Evolutionary conservation across 805 yeast genomes (phyloP).

Genomic region (Metschnikowia santaceciliae): DNA sequence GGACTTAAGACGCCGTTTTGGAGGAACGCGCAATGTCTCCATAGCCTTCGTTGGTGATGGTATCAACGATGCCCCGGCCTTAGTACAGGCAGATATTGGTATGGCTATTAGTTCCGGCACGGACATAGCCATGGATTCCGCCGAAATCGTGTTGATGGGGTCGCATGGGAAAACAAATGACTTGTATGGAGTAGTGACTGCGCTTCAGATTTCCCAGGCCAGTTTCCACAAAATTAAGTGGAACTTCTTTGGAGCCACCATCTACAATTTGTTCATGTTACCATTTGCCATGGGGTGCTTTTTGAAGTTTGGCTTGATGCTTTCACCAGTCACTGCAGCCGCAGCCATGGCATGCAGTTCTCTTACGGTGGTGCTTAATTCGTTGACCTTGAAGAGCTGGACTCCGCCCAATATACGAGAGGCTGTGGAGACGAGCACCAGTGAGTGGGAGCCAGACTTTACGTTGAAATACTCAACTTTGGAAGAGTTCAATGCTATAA

Average conservation of each 20-base stretch:
- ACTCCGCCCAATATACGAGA: slow-evolving; percentile 25
- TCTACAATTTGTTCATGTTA: slow-evolving; percentile 79
- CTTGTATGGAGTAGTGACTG: slow-evolving; percentile 51
- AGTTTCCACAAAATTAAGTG: slow-evolving; percentile 73
- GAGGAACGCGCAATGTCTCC: slow-evolving; percentile 28
- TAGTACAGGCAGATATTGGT: slow-evolving; percentile 84
- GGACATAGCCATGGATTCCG: slow-evolving; percentile 95
- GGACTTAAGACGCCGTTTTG: slow-evolving; percentile 47
- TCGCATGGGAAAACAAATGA: slow-evolving; percentile 22
- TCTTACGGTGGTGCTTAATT: slow-evolving; percentile 79
- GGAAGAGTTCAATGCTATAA: slow-evolving; percentile 13
- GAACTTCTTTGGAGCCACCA: slow-evolving; percentile 83
- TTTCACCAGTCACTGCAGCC: slow-evolving; percentile 88
- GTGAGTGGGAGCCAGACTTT: slow-evolving; percentile 10
- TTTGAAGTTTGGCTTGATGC: slow-evolving; percentile 65
- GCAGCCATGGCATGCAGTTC: slow-evolving; percentile 92
- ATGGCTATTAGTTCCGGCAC: slow-evolving; percentile 91
- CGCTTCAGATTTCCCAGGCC: slow-evolving; percentile 62
- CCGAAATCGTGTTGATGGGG: slow-evolving; percentile 77
- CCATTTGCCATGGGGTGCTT: slow-evolving; percentile 95
- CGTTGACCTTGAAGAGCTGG: slow-evolving; percentile 71
- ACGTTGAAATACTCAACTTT: slow-evolving; percentile 12
- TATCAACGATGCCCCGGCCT: slow-evolving; percentile 95
- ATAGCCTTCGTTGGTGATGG: slow-evolving; percentile 97
- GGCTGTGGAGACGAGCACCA: not conserved